Evolutionary conservation across 495 filamentous ascomycete species (phyloP).

Genomic region (Talaromyces thailandensis): DNA sequence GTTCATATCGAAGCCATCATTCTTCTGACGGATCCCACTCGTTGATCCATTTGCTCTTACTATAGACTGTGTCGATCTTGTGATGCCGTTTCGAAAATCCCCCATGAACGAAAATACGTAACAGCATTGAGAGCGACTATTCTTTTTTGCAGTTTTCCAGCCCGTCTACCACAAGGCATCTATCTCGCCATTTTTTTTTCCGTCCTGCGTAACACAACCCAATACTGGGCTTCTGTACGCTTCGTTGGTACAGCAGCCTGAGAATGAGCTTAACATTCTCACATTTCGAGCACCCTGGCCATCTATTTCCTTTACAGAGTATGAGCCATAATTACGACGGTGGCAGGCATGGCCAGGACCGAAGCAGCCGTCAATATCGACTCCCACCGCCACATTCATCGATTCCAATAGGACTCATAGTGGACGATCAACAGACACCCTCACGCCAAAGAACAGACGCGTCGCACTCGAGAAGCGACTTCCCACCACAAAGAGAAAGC

Average conservation of each 20-base stretch:
- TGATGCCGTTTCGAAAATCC: neutral
- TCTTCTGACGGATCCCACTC: neutral
- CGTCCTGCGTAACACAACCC: neutral
- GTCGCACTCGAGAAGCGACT: neutral
- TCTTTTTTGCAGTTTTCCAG: neutral
- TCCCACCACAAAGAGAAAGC: neutral
- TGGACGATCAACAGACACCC: neutral
- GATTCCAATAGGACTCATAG: constrained; percentile 15
- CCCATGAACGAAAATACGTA: neutral
- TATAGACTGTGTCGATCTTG: neutral
- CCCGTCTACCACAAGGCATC: neutral
- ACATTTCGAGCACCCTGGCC: neutral
- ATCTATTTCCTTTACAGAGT: constrained; percentile 1
- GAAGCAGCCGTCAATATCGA: constrained; percentile 1
- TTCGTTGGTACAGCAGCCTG: neutral
- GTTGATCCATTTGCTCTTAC: neutral
- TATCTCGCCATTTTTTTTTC: neutral
- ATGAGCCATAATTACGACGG: neutral
- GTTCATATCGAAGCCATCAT: neutral
- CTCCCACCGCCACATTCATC: constrained; percentile 40
- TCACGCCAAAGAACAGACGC: neutral
- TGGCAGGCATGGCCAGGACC: constrained; percentile 1
- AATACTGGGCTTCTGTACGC: neutral
- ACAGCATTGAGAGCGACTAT: neutral
- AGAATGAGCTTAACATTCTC: neutral